Evolutionary conservation across 805 yeast genomes (phyloP).

Genomic region (Lachancea dasiensis): DNA sequence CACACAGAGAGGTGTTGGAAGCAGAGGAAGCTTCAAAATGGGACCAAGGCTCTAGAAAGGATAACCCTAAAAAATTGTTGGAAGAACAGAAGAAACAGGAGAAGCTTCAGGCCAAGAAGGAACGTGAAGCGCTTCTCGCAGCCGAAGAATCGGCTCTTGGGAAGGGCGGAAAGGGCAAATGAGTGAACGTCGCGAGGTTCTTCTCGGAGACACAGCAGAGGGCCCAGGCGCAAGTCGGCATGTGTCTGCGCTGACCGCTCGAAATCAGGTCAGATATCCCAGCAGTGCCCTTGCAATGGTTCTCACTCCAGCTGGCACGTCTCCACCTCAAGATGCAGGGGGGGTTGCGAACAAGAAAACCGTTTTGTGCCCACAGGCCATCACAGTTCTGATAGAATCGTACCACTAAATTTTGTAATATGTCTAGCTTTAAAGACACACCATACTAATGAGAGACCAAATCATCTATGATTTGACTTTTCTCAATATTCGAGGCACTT

Average conservation of each 20-base stretch:
- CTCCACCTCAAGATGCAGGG: too few relatives aligned
- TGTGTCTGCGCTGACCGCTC: too few relatives aligned
- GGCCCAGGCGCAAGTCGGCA: too few relatives aligned
- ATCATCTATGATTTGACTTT: neutral
- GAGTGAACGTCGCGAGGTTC: constrained; percentile 1
- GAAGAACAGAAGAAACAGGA: constrained; percentile 31
- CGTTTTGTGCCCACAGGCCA: too few relatives aligned
- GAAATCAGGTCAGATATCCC: neutral
- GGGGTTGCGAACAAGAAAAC: too few relatives aligned
- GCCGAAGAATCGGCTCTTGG: constrained; percentile 27
- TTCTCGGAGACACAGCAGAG: neutral
- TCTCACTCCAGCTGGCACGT: too few relatives aligned
- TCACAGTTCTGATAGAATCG: constrained; percentile 8
- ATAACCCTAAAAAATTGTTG: constrained; percentile 21
- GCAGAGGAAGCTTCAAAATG: constrained; percentile 32
- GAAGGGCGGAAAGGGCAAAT: constrained; percentile 24
- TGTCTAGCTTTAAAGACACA: too few relatives aligned
- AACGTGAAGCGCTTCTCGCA: constrained; percentile 30
- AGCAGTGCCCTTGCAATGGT: too few relatives aligned
- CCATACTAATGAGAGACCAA: too few relatives aligned
- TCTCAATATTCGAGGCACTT: constrained; percentile 9
- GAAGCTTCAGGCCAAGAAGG: constrained; percentile 26
- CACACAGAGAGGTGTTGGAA: constrained; percentile 21
- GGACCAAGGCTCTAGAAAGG: constrained; percentile 29
- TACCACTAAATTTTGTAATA: neutral